A percentile compares a stretch with the other conserved stretches of the same genome.
These are phyloP conservation scores for Neospora caninum DNA, from an alignment of 169 alveolate species.

Conservation along the genomic window DNA sequence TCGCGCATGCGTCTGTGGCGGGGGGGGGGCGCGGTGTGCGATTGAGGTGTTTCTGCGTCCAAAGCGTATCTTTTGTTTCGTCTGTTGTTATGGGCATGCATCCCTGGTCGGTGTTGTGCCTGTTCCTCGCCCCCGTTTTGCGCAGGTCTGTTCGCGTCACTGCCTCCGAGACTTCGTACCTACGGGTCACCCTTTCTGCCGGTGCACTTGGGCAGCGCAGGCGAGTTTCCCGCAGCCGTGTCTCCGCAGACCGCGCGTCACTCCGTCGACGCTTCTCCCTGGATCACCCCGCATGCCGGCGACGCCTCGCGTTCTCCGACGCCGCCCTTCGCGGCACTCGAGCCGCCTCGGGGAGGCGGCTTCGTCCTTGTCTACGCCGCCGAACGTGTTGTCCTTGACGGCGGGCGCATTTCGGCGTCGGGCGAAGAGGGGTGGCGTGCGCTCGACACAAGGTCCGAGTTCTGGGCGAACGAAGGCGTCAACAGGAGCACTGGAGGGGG, in stretches of 20 bases:
- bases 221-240: background rate
- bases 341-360: slow-evolving; percentile 49
- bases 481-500: background rate
- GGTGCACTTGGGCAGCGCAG: background rate
- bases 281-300: too few species aligned
- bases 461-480: background rate
- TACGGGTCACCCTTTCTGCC: background rate
- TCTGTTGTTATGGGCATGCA: too few species aligned
- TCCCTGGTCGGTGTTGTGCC: too few species aligned
- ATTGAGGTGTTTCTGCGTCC: too few species aligned
- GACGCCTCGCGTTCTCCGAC: too few species aligned
- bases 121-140: background rate
- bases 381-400: slow-evolving; percentile 37
- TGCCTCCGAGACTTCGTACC: background rate
- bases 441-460: background rate
- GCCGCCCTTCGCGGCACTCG: background rate
- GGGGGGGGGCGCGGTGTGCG: too few species aligned
- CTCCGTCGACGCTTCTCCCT: too few species aligned
- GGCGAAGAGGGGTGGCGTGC: slow-evolving; percentile 60
- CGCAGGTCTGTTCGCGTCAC: background rate
- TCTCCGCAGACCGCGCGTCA: background rate
- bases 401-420: slow-evolving; percentile 46
- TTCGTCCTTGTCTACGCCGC: slow-evolving; percentile 38
- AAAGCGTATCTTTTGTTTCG: background rate
- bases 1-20: background rate